Evolutionary conservation across 2,329 filamentous ascomycete species (phyloP).

Genomic region (Alternaria gaisen): DNA sequence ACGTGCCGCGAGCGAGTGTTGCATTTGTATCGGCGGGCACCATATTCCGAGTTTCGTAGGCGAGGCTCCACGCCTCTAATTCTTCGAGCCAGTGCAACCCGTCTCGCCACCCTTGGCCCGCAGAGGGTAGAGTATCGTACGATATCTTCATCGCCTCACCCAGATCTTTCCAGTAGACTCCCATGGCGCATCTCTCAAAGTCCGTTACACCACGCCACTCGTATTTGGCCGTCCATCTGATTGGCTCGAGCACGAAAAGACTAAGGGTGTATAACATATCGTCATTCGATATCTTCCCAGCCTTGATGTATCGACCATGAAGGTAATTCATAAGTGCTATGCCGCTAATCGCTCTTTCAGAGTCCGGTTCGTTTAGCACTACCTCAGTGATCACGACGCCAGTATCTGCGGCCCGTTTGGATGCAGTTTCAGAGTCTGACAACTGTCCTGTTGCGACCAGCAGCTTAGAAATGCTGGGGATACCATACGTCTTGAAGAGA

Average conservation of each 20-base stretch:
- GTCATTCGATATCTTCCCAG: conserved; percentile 67
- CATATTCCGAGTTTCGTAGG: too few species aligned
- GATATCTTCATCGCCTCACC: conserved; percentile 64
- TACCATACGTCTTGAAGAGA: conserved; percentile 46
- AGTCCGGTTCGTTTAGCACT: conserved; percentile 32
- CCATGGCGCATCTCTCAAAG: conserved; percentile 72
- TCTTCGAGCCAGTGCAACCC: too few species aligned
- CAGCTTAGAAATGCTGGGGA: conserved; percentile 48
- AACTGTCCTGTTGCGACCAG: conserved; percentile 48
- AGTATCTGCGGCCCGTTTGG: conserved; percentile 46
- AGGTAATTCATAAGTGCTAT: conserved; percentile 72
- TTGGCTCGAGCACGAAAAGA: conserved; percentile 72
- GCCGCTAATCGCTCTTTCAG: conserved; percentile 53
- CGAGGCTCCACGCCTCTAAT: too few species aligned
- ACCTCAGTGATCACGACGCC: conserved; percentile 46
- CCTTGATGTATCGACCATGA: conserved; percentile 65
- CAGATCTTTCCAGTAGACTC: conserved; percentile 70
- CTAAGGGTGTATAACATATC: conserved; percentile 73
- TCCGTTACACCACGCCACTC: conserved; percentile 76
- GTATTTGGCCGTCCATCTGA: conserved; percentile 68
- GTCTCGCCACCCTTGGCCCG: too few species aligned
- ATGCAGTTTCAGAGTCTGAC: background rate
- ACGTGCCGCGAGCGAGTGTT: conserved; percentile 58
- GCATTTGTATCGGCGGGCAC: too few species aligned
- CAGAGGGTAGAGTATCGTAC: too few species aligned